These are phyloP conservation scores for Candida nanaspora DNA, from an alignment of 805 yeast genomes.

Conservation along the genomic window DNA sequence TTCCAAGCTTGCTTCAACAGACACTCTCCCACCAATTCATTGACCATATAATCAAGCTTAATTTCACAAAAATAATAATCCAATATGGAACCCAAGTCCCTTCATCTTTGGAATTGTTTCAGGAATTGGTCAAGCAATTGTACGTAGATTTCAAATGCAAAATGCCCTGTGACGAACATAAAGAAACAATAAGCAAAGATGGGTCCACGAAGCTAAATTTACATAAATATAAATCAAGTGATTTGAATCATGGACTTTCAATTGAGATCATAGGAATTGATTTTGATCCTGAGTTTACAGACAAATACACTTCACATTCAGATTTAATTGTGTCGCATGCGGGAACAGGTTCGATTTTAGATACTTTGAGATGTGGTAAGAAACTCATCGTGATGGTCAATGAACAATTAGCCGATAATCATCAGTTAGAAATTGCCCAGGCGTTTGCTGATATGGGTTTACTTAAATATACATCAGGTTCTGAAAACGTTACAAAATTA, in stretches of 20 bases:
- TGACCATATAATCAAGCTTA: constrained; percentile 22
- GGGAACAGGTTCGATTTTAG: constrained; percentile 86
- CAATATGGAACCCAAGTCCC: constrained; percentile 49
- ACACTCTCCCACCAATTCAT: constrained; percentile 31
- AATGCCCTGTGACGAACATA: too few species aligned
- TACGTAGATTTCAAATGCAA: neutral
- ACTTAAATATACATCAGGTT: constrained; percentile 6
- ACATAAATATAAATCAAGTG: neutral
- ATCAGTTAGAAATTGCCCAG: constrained; percentile 72
- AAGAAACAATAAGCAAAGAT: too few species aligned
- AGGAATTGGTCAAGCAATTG: neutral
- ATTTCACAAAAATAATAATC: constrained; percentile 36
- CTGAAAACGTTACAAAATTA: neutral
- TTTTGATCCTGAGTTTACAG: constrained; percentile 35
- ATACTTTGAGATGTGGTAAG: constrained; percentile 50
- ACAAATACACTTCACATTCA: constrained; percentile 33
- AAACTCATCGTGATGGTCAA: constrained; percentile 68
- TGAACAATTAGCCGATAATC: constrained; percentile 73
- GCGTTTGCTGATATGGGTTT: constrained; percentile 34
- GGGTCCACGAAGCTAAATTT: constrained; percentile 1
- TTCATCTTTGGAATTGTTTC: constrained; percentile 10
- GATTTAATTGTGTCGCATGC: constrained; percentile 82
- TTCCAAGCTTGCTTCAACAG: constrained; percentile 46
- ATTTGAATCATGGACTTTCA: neutral
- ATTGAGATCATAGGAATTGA: constrained; percentile 37